Base-by-base conservation (phyloP, 2,329 filamentous ascomycete genomes). In the Stachybotrys elegans region DNA sequence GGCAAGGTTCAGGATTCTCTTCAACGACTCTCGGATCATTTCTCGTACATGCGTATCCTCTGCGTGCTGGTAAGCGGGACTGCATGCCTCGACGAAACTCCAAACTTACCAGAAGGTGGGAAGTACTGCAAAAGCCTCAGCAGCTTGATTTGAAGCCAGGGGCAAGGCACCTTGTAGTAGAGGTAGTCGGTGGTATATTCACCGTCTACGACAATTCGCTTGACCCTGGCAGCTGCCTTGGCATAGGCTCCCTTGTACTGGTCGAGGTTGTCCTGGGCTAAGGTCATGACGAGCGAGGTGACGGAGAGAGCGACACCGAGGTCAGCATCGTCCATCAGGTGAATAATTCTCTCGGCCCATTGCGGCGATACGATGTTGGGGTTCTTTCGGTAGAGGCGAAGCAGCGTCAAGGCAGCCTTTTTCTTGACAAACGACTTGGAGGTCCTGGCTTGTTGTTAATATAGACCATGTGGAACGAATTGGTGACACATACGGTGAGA, bases 401-500 rank as follows among this genome's bases (percentile, higher is more conserved):
- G 79, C 27, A 98, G 76, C 1, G 93, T 98, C 42, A 98, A 73
- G 6, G 93, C 93, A 2, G 93, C 92, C 75, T 98, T 98, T 71
- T 98, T 98, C 77, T 98, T 98, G 48, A 98, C 93, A 56, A 98
- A 98, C 0, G 93, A 84, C 67, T 97, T 98, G 1, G 92, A 97
- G 7, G 73, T 75, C 38, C 72, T 73, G 41, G 12, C n/a, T 16
- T n/a, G n/a, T n/a, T n/a, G n/a, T n/a, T n/a, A n/a, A n/a, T n/a
- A n/a, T n/a, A n/a, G n/a, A n/a, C n/a, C n/a, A n/a, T n/a, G n/a
- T n/a, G n/a, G n/a, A n/a, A n/a, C n/a, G n/a, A n/a, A n/a, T n/a
- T n/a, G 29, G 17, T 19, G 40, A 39, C 37, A 76, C 86, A 59
- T 75, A 94, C 87, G 93, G 93, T 47, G 92, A 95, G 53, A 98